A percentile compares a stretch with the other conserved stretches of the same genome.
phyloP scores from a whole-genome alignment of 257 asterid species.

The Eucommia ulmoides region DNA sequence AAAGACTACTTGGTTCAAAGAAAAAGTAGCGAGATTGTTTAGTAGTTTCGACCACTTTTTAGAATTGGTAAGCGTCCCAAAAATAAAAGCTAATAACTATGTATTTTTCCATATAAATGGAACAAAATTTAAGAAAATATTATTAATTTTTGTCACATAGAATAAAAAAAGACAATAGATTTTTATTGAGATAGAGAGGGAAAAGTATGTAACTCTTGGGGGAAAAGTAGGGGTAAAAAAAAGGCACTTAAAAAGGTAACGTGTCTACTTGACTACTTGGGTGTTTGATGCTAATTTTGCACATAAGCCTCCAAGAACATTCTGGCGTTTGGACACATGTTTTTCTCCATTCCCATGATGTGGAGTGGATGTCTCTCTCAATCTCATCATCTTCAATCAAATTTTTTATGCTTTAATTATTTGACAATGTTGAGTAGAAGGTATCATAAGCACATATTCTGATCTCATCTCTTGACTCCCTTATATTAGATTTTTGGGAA shows the following conservation, averaged over 20 bases:
- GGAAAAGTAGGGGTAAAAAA: neutral
- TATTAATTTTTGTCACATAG: no score
- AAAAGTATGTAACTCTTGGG: neutral
- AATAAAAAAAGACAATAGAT: no score
- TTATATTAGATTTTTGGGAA: neutral
- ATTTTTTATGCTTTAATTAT: neutral
- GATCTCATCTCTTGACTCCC: conserved; percentile 10
- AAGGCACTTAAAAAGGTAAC: no score
- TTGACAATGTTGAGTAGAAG: no score
- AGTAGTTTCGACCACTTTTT: no score
- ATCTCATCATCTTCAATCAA: conserved; percentile 1
- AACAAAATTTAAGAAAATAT: no score
- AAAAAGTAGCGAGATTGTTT: no score
- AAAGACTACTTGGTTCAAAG: no score
- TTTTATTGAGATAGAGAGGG: neutral
- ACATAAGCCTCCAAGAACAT: conserved; percentile 3
- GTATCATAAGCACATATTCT: conserved; percentile 8
- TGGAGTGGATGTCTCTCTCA: conserved; percentile 4
- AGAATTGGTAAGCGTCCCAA: no score
- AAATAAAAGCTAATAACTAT: no score
- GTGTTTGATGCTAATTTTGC: neutral
- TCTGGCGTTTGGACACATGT: conserved; percentile 12
- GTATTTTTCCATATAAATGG: no score
- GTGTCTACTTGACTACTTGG: no score
- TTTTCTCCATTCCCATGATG: neutral